Evolutionary conservation across 495 filamentous ascomycete species (phyloP).

Genomic region (Hamigera avellanea): DNA sequence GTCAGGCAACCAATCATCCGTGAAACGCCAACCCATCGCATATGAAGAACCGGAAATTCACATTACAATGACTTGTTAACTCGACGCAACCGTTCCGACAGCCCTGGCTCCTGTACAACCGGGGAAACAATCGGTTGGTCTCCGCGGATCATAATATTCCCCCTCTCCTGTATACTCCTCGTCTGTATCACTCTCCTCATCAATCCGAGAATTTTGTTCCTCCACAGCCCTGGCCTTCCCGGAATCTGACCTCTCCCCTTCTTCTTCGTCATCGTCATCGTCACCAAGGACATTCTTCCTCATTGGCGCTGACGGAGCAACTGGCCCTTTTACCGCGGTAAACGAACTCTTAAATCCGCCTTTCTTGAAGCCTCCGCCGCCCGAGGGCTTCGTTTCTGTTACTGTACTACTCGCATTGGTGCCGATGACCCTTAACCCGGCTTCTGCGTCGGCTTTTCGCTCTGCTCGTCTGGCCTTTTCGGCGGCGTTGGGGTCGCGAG

Average conservation of each 20-base stretch:
- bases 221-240: no score
- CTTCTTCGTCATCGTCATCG: conserved; percentile 1
- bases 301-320: conserved; percentile 30
- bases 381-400: background rate
- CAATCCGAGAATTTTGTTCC: background rate
- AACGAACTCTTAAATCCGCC: conserved; percentile 54
- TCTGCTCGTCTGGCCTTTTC: conserved; percentile 59
- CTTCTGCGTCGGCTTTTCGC: conserved; percentile 51
- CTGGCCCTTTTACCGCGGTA: conserved; percentile 29
- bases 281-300: conserved; percentile 17
- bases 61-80: no score
- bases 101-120: conserved; percentile 19
- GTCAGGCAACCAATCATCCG: background rate
- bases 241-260: background rate
- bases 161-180: conserved; percentile 31
- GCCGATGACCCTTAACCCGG: conserved; percentile 31
- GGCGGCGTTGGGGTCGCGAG: conserved; percentile 43
- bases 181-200: conserved; percentile 32
- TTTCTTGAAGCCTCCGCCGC: conserved; percentile 45
- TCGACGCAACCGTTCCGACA: no score
- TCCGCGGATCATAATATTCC: conserved; percentile 39
- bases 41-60: no score
- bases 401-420: conserved; percentile 5
- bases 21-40: conserved; percentile 1
- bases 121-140: conserved; percentile 38